Evolutionary conservation across 129 eudicot genomes (phyloP), one percentile per base, ranked within the genome.

Genomic region (Helianthus annuus): DNA sequence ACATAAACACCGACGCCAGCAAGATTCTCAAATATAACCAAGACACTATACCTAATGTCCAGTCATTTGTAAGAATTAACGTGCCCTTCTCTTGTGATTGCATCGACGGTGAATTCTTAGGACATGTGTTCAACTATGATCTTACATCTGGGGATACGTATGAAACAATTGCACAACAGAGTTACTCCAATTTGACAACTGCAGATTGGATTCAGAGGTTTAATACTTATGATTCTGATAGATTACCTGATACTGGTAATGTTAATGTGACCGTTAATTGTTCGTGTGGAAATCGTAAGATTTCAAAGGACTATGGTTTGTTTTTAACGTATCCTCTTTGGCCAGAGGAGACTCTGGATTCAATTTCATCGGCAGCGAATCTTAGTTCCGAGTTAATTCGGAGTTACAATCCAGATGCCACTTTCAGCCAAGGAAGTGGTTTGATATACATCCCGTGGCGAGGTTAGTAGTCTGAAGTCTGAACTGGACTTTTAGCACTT

Each of bases 61-160:
- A 0, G 1, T 59, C 81, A 0, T 63, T 7, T 7, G 6, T 29
- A 0, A 64, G 91, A n/a, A 77, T 89, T 34, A 78, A 81, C 65
- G 9, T 94, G 10, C 98, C 98, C 12, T 90, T 94, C 46, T 0
- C 69, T 0, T 94, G 97, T 58, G 92, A 74, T 3, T 93, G 98
- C 61, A 77, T 89, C 16, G 14, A 53, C 56, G 66, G 78, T 24
- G 59, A 78, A 0, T 83, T 81, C 12, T 66, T 94, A 13, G 92
- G 83, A 0, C 98, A 87, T 72, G 74, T 74, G 39, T 94, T 94
- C 72, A 63, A 0, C 6, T 94, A 85, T 76, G 14, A 7, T 0
- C 64, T 73, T 15, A 7, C 4, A 8, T 5, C 76, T n/a, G 84
- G 86, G 29, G 88, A 82, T 66, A 90, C 93, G 1, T 90, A 94